Base-by-base conservation (phyloP, 129 eudicot species). In the Flaveria linearis region DNA sequence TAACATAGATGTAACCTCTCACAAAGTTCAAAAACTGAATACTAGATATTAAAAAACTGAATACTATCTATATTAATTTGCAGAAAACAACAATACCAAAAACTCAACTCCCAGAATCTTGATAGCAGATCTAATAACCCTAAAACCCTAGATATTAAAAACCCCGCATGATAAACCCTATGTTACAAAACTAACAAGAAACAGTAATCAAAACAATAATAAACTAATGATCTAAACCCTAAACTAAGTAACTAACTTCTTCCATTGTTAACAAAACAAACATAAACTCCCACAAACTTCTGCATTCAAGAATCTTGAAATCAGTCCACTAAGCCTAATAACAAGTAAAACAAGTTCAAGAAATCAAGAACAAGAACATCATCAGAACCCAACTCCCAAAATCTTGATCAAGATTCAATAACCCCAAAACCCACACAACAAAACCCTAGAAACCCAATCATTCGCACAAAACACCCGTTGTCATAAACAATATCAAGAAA, bases 371-470 rank as follows among this genome's bases (percentile, higher is more conserved):
- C 7, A 36, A 36, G 41, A 36, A 36, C 41, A 36, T 0, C 1
- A 36, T 36, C 41, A 36, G 7, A 36, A 36, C 41, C 41, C 82
- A 78, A 78, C 69, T 16, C 58, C 58, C 22, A 16, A 20, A 5
- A 77, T 23, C 46, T 45, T 43, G 4, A 43, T 25, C 39, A 42
- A 39, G 2, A 26, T 36, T 33, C 10, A 3, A 49, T 3, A 30
- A 49, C n/a, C 3, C 50, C 15, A 28, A 1, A 61, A 69, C 60
- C 55, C 15, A 51, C 9, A 42, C 15, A 41, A 1, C 25, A 52
- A 77, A 77, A 50, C 56, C 74, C 80, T 76, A 66, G 28, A 52
- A 33, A 51, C 23, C 11, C 25, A 76, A 66, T 43, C 49, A 7
- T 4, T 33, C n/a, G 55, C 20, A 49, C 3, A 39, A 76, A 53